Base-by-base conservation (phyloP, 2,329 filamentous ascomycete genomes). In the Capronia americana region DNA sequence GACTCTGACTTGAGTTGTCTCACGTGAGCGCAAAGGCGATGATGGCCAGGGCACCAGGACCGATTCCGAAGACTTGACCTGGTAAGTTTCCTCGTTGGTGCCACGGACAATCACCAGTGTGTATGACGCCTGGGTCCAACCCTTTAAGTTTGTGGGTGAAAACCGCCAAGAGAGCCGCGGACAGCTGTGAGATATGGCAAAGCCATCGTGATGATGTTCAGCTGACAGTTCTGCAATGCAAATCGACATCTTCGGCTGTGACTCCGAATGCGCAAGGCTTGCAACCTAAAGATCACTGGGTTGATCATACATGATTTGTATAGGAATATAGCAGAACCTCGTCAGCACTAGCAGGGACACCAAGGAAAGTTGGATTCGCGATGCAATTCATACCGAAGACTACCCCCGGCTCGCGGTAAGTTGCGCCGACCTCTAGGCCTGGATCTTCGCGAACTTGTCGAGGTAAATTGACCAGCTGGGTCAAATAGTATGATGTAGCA, bases 1-100 rank as follows among this genome's bases (percentile, higher is more conserved):
- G 23, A 51, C 48, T 11, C 23, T 11, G n/a, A 51, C 48, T n/a
- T 51, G 48, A 26, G 5, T 20, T 11, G 2, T 2, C 23, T 51
- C 48, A 1, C 48, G 14, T 11, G n/a, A 23, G n/a, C 11, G 10
- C 11, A 51, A 20, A 26, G 48, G 48, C 11, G 48, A n/a, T 26
- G 48, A 51, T 26, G 48, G 48, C 48, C 48, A 51, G 14, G 48
- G 48, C 20, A 51, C 48, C 10, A 51, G 48, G 48, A 51, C 48
- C n/a, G 48, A 51, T 11, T 51, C 48, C 17, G 48, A 26, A 26
- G n/a, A 23, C 20, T 51, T 26, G 48, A 51, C 23, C 20, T 4
- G 1, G 48, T 51, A 51, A 11, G 11, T 20, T 8, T 51, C 48
- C 23, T 20, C 17, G 17, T 51, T n/a, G 17, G 3, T 11, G 23